Conservation (phyloP, 106 monocot species). For the Platanthera guangdongensis region DNA sequence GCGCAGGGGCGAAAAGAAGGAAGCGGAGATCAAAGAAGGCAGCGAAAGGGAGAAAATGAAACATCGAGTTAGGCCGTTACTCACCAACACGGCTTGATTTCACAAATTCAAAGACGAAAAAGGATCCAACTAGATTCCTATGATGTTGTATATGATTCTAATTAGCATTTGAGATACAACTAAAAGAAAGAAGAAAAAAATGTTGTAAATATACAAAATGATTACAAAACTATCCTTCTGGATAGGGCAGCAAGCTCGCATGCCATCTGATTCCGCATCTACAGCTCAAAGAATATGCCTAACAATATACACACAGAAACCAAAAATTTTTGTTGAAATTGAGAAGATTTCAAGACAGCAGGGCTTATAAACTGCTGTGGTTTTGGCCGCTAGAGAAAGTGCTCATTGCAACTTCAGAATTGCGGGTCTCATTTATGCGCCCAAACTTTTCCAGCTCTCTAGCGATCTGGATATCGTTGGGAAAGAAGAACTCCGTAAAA, state of each 20-base stretch:
- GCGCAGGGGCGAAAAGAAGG: too few species aligned
- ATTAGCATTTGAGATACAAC: too few species aligned
- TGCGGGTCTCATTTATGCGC: background rate
- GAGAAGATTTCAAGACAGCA: background rate
- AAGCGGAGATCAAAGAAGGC: too few species aligned
- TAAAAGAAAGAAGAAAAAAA: background rate
- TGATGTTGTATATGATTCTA: too few species aligned
- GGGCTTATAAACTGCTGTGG: background rate
- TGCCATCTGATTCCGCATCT: background rate
- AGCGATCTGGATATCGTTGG: constrained; percentile 70
- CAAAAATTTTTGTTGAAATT: background rate
- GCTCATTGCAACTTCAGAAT: constrained; percentile 41
- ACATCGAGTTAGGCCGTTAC: too few species aligned
- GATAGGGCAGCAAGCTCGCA: background rate
- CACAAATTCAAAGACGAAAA: too few species aligned
- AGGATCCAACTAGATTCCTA: too few species aligned
- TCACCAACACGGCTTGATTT: too few species aligned
- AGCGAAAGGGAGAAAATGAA: too few species aligned
- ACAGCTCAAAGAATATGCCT: background rate
- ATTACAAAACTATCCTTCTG: constrained; percentile 2
- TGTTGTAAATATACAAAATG: background rate
- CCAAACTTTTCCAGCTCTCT: constrained; percentile 64
- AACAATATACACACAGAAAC: background rate
- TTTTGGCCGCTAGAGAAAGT: constrained; percentile 7
- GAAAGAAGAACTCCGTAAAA: constrained; percentile 37